Evolutionary conservation across 1,284 basidiomycete genomes (phyloP).

Genomic region (Cutaneotrichosporon sp.): DNA sequence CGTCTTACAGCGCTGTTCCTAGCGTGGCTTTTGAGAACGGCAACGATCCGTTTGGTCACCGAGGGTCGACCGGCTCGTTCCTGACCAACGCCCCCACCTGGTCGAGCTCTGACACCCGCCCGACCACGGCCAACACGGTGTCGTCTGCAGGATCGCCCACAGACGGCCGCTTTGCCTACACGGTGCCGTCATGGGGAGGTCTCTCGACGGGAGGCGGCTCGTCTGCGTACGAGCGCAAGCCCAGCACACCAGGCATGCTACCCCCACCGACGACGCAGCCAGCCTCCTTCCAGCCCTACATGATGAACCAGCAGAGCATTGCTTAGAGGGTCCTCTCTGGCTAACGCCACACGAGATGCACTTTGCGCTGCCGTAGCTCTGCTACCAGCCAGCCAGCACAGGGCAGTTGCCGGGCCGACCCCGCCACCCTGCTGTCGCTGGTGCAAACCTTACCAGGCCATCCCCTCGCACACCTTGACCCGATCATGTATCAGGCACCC

Average conservation of each 20-base stretch:
- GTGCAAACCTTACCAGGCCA: background rate
- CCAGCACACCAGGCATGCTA: background rate
- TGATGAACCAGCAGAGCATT: slow-evolving; percentile 11
- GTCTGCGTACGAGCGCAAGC: background rate
- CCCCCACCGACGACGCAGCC: background rate
- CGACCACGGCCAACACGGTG: slow-evolving; percentile 19
- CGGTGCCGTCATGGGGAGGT: background rate
- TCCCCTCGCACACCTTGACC: background rate
- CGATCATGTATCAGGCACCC: background rate
- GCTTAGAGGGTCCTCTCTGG: background rate
- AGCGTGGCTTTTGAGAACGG: background rate
- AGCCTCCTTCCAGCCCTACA: slow-evolving; percentile 5
- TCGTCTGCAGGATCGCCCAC: slow-evolving; percentile 15
- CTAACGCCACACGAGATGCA: too few species aligned
- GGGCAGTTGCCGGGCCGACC: too few species aligned
- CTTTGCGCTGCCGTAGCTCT: too few species aligned
- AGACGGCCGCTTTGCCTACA: slow-evolving; percentile 13
- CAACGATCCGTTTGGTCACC: slow-evolving; percentile 14
- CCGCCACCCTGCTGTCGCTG: too few species aligned
- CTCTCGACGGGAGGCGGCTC: background rate
- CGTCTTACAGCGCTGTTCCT: background rate
- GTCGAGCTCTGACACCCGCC: slow-evolving; percentile 16
- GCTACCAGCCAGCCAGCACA: too few species aligned
- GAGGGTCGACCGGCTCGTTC: slow-evolving; percentile 13
- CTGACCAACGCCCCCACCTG: slow-evolving; percentile 12